Conservation (phyloP, 2,329 filamentous ascomycete species). For the Hypoxylon sp. region DNA sequence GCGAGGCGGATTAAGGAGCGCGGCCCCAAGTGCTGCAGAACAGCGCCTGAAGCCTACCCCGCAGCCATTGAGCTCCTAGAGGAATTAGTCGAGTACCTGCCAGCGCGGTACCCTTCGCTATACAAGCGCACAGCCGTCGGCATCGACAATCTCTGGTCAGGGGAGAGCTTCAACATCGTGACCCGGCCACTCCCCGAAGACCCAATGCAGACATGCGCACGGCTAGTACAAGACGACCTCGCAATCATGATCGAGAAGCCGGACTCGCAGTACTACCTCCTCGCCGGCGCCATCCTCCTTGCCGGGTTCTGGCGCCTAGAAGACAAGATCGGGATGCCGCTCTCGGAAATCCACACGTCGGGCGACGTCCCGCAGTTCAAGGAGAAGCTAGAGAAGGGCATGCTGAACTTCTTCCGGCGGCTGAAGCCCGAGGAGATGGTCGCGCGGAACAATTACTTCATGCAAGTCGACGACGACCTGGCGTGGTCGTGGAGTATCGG, state of each 20-base stretch:
- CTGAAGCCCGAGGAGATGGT: slow-evolving; percentile 75
- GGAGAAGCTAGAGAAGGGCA: slow-evolving; percentile 55
- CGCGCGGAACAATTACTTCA: slow-evolving; percentile 84
- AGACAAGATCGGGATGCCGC: slow-evolving; percentile 84
- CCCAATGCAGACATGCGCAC: slow-evolving; percentile 80
- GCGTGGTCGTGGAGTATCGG: slow-evolving; percentile 84
- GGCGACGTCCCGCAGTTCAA: slow-evolving; percentile 71
- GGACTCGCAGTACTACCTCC: slow-evolving; percentile 85
- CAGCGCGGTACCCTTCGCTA: slow-evolving; percentile 79
- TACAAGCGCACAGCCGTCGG: slow-evolving; percentile 74
- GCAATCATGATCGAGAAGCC: slow-evolving; percentile 83
- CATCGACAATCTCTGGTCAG: slow-evolving; percentile 77
- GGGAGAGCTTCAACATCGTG: slow-evolving; percentile 77
- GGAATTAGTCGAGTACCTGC: slow-evolving; percentile 78
- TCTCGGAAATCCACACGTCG: slow-evolving; percentile 83
- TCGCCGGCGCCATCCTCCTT: slow-evolving; percentile 80
- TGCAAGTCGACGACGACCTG: slow-evolving; percentile 84
- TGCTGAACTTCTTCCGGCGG: slow-evolving; percentile 75
- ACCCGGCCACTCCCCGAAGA: slow-evolving; percentile 77
- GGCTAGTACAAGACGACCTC: slow-evolving; percentile 84
- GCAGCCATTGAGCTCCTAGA: slow-evolving; percentile 82
- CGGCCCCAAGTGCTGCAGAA: slow-evolving; percentile 75
- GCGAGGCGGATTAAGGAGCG: slow-evolving; percentile 74
- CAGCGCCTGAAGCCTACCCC: slow-evolving; percentile 76
- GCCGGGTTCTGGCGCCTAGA: slow-evolving; percentile 86